Conservation (phyloP, 2,329 filamentous ascomycete genomes). For the Blumeriella jaapii region DNA sequence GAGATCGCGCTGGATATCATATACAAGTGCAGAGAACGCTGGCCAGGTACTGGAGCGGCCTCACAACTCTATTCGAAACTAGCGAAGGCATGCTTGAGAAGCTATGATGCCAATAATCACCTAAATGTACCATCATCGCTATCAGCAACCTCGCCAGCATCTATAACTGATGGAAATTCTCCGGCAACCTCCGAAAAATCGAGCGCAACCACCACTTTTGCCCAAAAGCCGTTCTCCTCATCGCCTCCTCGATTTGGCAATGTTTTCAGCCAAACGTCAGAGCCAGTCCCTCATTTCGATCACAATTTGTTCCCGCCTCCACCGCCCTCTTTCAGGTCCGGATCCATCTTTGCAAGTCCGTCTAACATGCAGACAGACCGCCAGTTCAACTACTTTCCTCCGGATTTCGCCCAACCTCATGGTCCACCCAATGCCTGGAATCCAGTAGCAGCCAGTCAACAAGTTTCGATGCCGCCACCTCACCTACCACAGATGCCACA, state of each 20-base stretch:
- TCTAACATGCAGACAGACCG: constrained; percentile 41
- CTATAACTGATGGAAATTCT: constrained; percentile 33
- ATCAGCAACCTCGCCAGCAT: constrained; percentile 32
- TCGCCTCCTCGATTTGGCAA: constrained; percentile 44
- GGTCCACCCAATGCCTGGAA: constrained; percentile 24
- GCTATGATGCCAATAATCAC: constrained; percentile 55
- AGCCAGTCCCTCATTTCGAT: constrained; percentile 29
- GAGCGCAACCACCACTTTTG: constrained; percentile 26
- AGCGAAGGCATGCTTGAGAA: constrained; percentile 73
- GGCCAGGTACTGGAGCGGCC: constrained; percentile 82
- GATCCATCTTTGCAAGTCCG: constrained; percentile 54
- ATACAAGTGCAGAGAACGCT: constrained; percentile 68
- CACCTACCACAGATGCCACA: constrained; percentile 9
- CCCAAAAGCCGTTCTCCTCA: constrained; percentile 29
- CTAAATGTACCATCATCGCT: constrained; percentile 38
- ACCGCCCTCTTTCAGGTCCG: constrained; percentile 48
- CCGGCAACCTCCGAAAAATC: constrained; percentile 34
- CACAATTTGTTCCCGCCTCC: constrained; percentile 17
- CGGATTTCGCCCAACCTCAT: constrained; percentile 32
- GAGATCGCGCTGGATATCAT: constrained; percentile 68
- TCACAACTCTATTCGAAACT: constrained; percentile 80
- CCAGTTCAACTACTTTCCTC: constrained; percentile 53
- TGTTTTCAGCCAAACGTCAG: constrained; percentile 44
- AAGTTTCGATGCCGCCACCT: constrained; percentile 9
- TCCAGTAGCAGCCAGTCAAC: constrained; percentile 13